Conservation (phyloP, 2,329 filamentous ascomycete genomes). For the Chalaropsis ovoidea region DNA sequence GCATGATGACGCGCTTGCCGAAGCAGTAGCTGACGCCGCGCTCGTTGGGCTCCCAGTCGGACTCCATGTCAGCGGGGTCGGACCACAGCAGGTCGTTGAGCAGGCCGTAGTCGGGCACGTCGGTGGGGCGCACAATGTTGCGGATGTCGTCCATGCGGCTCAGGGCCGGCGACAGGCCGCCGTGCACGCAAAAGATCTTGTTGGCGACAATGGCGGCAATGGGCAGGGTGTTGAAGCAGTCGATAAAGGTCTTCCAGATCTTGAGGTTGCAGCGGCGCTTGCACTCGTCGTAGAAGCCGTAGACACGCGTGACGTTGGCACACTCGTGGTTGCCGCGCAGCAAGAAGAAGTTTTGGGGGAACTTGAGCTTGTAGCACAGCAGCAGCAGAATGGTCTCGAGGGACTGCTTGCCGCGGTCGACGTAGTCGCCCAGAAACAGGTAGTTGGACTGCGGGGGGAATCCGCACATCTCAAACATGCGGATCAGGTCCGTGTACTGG, state of each 20-base stretch:
- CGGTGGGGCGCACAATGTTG: constrained; percentile 87
- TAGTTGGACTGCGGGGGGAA: constrained; percentile 90
- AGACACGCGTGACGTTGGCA: constrained; percentile 88
- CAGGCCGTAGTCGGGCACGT: constrained; percentile 92
- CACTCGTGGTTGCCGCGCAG: constrained; percentile 93
- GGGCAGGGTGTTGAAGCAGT: constrained; percentile 90
- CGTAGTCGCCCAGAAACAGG: constrained; percentile 90
- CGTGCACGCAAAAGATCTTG: constrained; percentile 97
- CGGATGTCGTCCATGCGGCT: constrained; percentile 98
- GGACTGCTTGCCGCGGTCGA: constrained; percentile 91
- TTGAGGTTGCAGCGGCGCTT: constrained; percentile 94
- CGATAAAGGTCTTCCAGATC: constrained; percentile 95
- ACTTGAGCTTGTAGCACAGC: constrained; percentile 94
- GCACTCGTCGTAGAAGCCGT: constrained; percentile 97
- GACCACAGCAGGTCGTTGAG: constrained; percentile 95
- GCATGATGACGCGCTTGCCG: constrained; percentile 93
- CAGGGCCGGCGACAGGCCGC: constrained; percentile 81
- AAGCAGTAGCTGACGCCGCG: constrained; percentile 97
- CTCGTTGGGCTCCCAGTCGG: constrained; percentile 96
- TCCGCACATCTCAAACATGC: constrained; percentile 97
- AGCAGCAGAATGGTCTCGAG: constrained; percentile 88
- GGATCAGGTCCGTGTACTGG: constrained; percentile 90
- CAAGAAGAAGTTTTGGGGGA: constrained; percentile 93
- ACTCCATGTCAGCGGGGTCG: constrained; percentile 94
- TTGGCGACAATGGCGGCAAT: constrained; percentile 94